Evolutionary conservation across 345 rosid genomes (phyloP), one percentile per base, ranked within the genome.

Genomic region (Dipteronia sinensis): DNA sequence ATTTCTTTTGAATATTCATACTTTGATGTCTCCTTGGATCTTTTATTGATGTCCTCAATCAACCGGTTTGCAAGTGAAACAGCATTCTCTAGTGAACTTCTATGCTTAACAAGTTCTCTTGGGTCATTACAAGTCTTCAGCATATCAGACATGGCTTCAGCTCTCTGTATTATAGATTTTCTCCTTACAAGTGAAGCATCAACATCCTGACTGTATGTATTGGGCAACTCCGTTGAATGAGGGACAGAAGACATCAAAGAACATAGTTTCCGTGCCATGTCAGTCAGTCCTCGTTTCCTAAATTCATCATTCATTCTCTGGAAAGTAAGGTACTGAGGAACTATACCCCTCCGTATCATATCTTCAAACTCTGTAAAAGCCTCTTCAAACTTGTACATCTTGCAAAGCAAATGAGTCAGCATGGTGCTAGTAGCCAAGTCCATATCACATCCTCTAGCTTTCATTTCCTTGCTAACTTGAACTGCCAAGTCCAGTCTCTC

Each of bases 391-490:
- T 83, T 88, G 47, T 83, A 86, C 82, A 87, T 82, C 83, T 85
- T 88, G 65, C 92, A 86, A 53, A 91, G 88, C 79, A 91, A 81
- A 87, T 88, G 93, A 69, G 88, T 86, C 82, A 92, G 56, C 94
- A 92, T 89, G 58, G 94, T 92, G 78, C 88, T 79, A 19, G 91
- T 82, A 20, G 85, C 86, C 27, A 93, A 81, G 86, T 95, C 98
- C 65, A 86, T 83, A 76, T 94, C 94, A 19, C 81, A 86, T 69
- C 97, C 97, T 80, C 87, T 86, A 17, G 67, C 73, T 80, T 81
- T 87, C 95, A 94, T 96, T 88, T 92, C 98, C 74, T 88, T 90
- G 86, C 89, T 85, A 63, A 94, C 85, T 78, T 87, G 92, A 84
- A 87, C 63, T 40, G 90, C 97, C 81, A 94, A 81, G 47, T 90